Evolutionary conservation across 1,284 basidiomycete genomes (phyloP), one percentile per base, ranked within the genome.

Genomic region (Stygiomarasmius scandens): DNA sequence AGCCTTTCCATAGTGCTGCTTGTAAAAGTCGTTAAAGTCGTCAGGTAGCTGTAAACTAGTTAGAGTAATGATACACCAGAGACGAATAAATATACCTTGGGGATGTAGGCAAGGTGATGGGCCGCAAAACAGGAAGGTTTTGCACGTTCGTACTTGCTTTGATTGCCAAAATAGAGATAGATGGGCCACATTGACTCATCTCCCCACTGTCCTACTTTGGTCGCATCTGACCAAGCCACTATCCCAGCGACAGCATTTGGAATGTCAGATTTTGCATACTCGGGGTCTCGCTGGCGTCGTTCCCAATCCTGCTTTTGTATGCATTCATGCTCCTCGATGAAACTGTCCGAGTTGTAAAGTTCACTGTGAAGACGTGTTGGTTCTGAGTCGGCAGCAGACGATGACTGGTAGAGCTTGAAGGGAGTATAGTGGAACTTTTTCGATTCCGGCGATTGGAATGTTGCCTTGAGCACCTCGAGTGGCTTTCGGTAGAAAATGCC

Each of bases 181-280:
- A 74, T 24, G 0, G 75, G 77, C 76, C 76, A 78, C 0, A 74
- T 56, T 2, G 63, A 60, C 1, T 69, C 66, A 1, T 61, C 56
- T 0, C 77, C 74, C 53, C 77, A 78, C 9, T 63, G 61, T 0
- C 72, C 64, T 0, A 78, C 64, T 4, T 74, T 71, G 0, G 75
- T 78, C 0, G 68, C 60, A 52, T 78, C 74, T 0, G 76, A 78
- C 64, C 66, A 74, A 53, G 74, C 59, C 68, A 76, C 69, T 0
- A 76, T 36, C 0, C 56, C 69, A 0, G 59, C 64, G 3, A 76
- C 59, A 2, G 67, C 67, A 1, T 61, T 52, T 41, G 69, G 64
- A 0, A 70, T 46, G 1, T 34, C 60, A 48, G 61, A 64, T 1
- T 55, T 63, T 9, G 24, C 27, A 46, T 52, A 24, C 6, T 9